Base-by-base conservation (phyloP, 2,329 filamentous ascomycete genomes). In the Aureobasidium sp. region DNA sequence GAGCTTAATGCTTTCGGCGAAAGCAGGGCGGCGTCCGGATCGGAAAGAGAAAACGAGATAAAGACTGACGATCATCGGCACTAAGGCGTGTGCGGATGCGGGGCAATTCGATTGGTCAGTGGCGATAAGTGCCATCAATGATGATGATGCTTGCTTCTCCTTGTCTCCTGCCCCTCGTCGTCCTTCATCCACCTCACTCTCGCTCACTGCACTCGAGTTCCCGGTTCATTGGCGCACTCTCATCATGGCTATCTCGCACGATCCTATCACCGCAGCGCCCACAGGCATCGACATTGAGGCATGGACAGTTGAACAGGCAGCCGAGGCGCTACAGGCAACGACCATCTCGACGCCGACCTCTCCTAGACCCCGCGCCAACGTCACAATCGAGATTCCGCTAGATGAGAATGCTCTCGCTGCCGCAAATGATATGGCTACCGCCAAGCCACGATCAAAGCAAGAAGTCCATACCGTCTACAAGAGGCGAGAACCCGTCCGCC, bases 351-450 rank as follows among this genome's bases (percentile, higher is more conserved):
- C 71, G 4, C 67, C 68, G 10, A 66, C 68, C 13, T 67, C 69
- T 10, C 65, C 63, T 13, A 32, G 62, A 5, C 53, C 68, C 30
- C 72, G 80, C 53, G 85, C 85, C 59, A 83, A 84, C 49, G 80
- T 82, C 32, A 80, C 85, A 5, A 80, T 96, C 59, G 80, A 86
- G 53, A 94, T 96, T 66, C 86, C 90, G 2, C 83, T 96, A 59
- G 89, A 95, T 72, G 83, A 85, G 68, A 54, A 45, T 25, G 49
- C 55, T 39, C 42, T 58, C 25, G 48, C 51, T 16, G 53, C 63
- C 27, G 51, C 58, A 7, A 68, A 54, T 64, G 65, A 29, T 59
- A 65, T 45, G 66, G 48, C 57, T 34, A 57, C 55, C 5, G 32
- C 59, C 2, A 16, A 63, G 25, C 29, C 29, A 13, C 27, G 45